Evolutionary conservation across 768 basidiomycete genomes (phyloP), one percentile per base, ranked within the genome.

Genomic region (Russula griseocarnosa): DNA sequence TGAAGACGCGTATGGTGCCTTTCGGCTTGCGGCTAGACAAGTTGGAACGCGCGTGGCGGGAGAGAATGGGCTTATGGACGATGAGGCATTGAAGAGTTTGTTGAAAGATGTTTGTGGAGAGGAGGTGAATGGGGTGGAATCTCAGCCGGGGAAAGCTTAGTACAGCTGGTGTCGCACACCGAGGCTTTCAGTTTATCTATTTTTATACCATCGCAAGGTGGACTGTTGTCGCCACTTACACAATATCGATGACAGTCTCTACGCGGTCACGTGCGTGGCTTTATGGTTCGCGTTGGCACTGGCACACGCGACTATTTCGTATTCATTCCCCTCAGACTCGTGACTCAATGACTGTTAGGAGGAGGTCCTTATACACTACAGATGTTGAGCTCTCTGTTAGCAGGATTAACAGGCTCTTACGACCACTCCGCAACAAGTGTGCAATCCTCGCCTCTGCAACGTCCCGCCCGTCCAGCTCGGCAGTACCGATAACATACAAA

Each of bases 1-100:
- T 20, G 81, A 85, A 66, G 86, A 89, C 57, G 83, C 82, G 38
- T 97, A 95, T 74, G 79, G 81, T 69, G 79, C 79, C 28, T 97
- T 92, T 77, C 76, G 85, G 68, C 86, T 90, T 50, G 77, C 82
- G 24, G 79, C 85, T 18, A 62, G 76, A 79, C 81, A 75, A 73
- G 82, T 79, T 71, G 77, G 79, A 62, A 75, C 75, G 8, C 77
- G 77, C 3, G 72, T 66, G 57, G 69, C 75, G 53, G 73, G 52
- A 8, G 24, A 71, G 42, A 36, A 44, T 8, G 67, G 66, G 1
- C 70, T 78, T 63, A 73, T 77, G 69, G 74, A 75, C 47, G 68
- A 74, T 46, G 72, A 73, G 38, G 73, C 67, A 18, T 65, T 85
- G 68, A 77, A 38, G 24, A 36, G 11, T 34, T 30, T 67, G 53